Evolutionary conservation across 371 early-diverging fungal genomes (phyloP), one percentile per base, ranked within the genome.

Genomic region (Mortierella polycephala): DNA sequence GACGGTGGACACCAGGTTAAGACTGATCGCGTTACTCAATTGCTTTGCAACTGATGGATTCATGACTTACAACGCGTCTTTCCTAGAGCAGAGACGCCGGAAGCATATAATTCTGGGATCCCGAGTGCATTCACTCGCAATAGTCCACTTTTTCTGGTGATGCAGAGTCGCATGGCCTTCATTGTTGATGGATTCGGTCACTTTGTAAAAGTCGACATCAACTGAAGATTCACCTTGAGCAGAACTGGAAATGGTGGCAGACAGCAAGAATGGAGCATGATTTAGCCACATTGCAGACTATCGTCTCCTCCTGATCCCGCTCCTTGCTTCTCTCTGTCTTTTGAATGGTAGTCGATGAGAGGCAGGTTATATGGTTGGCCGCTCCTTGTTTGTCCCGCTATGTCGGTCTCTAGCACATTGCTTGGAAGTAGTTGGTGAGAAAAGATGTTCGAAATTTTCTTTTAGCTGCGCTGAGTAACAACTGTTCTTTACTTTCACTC

Each of bases 101-200:
- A 71, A 71, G 49, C 40, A 50, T 45, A 71, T 18, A 16, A 71
- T 61, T 52, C 21, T 55, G 16, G 71, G 61, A 4, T 53, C 56
- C 2, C 50, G 63, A 8, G 60, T 51, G 49, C 71, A 65, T 12
- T 65, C 20, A 14, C 46, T 60, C 13, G 50, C 21, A 42, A 60
- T 37, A 5, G 42, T 30, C 23, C 64, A 10, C 11, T 54, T 59
- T 8, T 18, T 51, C 21, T 65, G 64, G 20, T 56, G 64, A 6
- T 65, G 44, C 13, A 71, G 44, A 9, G 54, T 60, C 2, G 52
- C 60, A n/a, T 9, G 20, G 5, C 57, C 55, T 10, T 30, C 45
- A 10, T 40, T 41, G 21, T 60, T 51, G 20, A 9, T 42, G 7
- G 64, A 54, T 23, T 65, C 61, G 30, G 21, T 54, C 37, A 64